Conservation (phyloP, 2,329 filamentous ascomycete species). For the Nannizziopsis arthrosporioides region DNA sequence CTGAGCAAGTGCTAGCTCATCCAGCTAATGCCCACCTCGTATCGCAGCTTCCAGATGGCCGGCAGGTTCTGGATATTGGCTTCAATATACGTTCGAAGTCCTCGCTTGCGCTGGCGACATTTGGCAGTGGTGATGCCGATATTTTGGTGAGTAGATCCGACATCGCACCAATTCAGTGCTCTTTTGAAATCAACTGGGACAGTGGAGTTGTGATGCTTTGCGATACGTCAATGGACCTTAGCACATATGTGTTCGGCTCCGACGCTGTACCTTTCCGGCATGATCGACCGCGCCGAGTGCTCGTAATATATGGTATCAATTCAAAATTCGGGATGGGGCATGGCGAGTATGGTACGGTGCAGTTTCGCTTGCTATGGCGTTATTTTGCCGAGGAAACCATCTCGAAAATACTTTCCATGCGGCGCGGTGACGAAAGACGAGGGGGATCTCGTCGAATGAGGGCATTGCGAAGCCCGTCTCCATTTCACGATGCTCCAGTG, state of each 20-base stretch:
- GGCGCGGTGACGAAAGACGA: not conserved
- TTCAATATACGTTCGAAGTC: constrained; percentile 7
- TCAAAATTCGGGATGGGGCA: not conserved
- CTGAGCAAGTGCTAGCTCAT: constrained; percentile 7
- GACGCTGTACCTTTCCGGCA: not conserved
- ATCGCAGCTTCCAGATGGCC: not conserved
- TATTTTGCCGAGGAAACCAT: constrained; percentile 1
- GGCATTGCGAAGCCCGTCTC: not conserved
- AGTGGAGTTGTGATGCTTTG: constrained; percentile 5
- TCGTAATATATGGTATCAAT: not conserved
- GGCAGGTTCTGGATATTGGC: constrained; percentile 1
- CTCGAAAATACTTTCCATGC: not conserved
- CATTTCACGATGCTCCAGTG: not conserved
- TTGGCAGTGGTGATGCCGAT: constrained; percentile 13
- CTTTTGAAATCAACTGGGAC: constrained; percentile 16
- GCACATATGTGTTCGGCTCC: not conserved
- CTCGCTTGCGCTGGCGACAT: constrained; percentile 12
- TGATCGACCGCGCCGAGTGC: not conserved
- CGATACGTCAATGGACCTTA: constrained; percentile 3
- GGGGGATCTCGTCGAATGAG: not conserved
- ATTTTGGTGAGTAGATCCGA: constrained; percentile 13
- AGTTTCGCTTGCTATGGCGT: constrained; percentile 1
- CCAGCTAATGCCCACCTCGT: constrained; percentile 10
- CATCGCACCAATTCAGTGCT: constrained; percentile 17
- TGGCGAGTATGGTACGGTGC: not conserved